Base-by-base conservation (phyloP, 805 yeast species). In the Blastobotrys attinorum region DNA sequence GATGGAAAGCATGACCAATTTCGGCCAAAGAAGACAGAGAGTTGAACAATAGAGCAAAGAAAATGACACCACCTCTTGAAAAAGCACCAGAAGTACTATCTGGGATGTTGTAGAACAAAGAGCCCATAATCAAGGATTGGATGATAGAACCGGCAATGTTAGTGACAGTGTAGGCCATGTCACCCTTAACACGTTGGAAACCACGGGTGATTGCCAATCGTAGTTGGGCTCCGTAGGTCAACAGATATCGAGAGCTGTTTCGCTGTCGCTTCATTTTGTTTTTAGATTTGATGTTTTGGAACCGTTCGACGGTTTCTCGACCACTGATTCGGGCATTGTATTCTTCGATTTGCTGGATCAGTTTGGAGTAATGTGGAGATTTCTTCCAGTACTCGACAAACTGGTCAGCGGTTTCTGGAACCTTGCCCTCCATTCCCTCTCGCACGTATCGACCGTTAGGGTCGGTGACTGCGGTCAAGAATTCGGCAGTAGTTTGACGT, bases 401-500 rank as follows among this genome's bases (percentile, higher is more conserved):
- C 53, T 82, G 85, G 21, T 31, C 69, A 0, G 87, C 75, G 7
- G 80, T 75, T 18, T 63, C 62, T 4, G 92, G 92, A 18, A 81
- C 79, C 44, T 57, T 58, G 33, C 64, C 52, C 46, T 73, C 79
- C 52, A 48, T 66, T 1, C 83, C 85, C 21, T 63, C 56, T 42
- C 62, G 62, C 2, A 74, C 57, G 46, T 53, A 62, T 57, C 88
- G 70, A 41, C 81, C 87, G 4, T 65, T 63, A 6, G 86, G 84
- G 58, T 79, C 82, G 7, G 88, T 79, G 10, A 81, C 69, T 1
- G 85, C 76, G 1, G 86, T 81, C 54, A 81, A 63, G 57, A 79
- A 81, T 56, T 81, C 87, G 11, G 86, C 82, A 13, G 85, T 76
- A 2, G 83, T 72, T 64, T 79, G 84, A 54, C 87, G 70, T 5